Base-by-base conservation (phyloP, 2,329 filamentous ascomycete species). In the Alternaria ventricosa region DNA sequence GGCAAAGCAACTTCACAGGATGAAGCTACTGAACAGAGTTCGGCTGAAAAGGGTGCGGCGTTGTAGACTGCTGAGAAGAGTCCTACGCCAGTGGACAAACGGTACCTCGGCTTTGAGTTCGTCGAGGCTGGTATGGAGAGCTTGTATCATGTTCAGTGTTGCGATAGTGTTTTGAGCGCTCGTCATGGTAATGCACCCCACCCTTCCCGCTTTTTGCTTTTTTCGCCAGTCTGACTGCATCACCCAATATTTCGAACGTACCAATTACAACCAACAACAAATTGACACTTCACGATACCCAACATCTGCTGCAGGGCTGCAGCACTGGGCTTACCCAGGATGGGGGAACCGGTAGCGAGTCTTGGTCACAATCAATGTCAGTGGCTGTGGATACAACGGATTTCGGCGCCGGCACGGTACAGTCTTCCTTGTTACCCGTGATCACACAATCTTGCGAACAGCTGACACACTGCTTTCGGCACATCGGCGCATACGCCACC, bases 61-160 rank as follows among this genome's bases (percentile, higher is more conserved):
- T 30, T 65, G 12, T 63, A 47, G 57, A 65, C 55, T 54, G 60
- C 61, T 8, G 57, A 63, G 61, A 66, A 41, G 27, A 30, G 23
- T 6, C 1, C 6, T 54, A 3, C n/a, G 36, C 22, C 20, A 25
- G 25, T n/a, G 3, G 6, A 20, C 15, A 27, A 5, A 20, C 30
- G 18, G 1, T 13, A 6, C 4, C 28, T 51, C 20, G 20, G 30
- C 30, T 13, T 18, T 8, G 28, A 10, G 4, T 13, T 23, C 15
- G 18, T 13, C 23, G 4, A 4, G 22, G 15, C 49, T 36, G 28
- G 33, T 7, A 22, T 53, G 30, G 28, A 27, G 18, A 23, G 18
- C 11, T 25, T 20, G 9, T 5, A 18, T 53, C 1, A 20, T 36
- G 28, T 53, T 23, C 43, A 25, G 30, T 41, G 36, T 33, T 20